A percentile compares a stretch with the other conserved stretches of the same genome.
These are phyloP conservation scores for Cutaneotrichosporon mucoides DNA, from an alignment of 1,284 basidiomycete genomes.

Conservation along the genomic window DNA sequence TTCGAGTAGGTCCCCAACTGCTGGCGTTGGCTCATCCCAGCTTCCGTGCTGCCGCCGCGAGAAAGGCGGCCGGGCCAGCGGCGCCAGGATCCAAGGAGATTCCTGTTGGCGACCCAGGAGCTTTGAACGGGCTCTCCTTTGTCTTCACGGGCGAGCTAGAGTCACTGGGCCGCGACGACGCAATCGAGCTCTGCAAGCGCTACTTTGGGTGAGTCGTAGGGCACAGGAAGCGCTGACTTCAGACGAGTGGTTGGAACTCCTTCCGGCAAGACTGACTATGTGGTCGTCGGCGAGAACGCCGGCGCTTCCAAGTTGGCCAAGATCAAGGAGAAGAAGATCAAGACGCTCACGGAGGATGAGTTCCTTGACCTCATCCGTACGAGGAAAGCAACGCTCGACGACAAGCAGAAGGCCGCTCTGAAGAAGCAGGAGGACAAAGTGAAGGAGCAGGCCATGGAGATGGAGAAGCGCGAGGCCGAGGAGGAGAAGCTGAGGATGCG, in stretches of 20 bases:
- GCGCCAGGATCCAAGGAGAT: conserved; percentile 67
- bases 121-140: conserved; percentile 79
- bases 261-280: conserved; percentile 84
- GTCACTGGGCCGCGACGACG: conserved; percentile 83
- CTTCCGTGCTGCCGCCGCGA: conserved; percentile 60
- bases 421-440: conserved; percentile 65
- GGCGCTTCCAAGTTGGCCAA: conserved; percentile 80
- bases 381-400: conserved; percentile 59
- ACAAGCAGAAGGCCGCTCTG: conserved; percentile 59
- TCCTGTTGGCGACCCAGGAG: conserved; percentile 71
- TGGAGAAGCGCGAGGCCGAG: conserved; percentile 61
- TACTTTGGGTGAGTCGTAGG: conserved; percentile 73
- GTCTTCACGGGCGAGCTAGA: conserved; percentile 94
- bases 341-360: conserved; percentile 78
- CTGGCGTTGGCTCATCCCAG: conserved; percentile 17
- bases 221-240: conserved; percentile 1
- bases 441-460: conserved; percentile 61
- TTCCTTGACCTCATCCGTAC: conserved; percentile 79
- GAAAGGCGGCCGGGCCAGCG: conserved; percentile 62
- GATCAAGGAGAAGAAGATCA: conserved; percentile 73
- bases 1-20: conserved; percentile 36
- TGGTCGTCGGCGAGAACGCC: conserved; percentile 82
- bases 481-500: conserved; percentile 66
- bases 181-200: conserved; percentile 81
- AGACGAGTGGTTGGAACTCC: conserved; percentile 83